These are phyloP conservation scores for Globisporangium paroecandrum DNA, from an alignment of 352 stramenopile species.

Conservation along the genomic window DNA sequence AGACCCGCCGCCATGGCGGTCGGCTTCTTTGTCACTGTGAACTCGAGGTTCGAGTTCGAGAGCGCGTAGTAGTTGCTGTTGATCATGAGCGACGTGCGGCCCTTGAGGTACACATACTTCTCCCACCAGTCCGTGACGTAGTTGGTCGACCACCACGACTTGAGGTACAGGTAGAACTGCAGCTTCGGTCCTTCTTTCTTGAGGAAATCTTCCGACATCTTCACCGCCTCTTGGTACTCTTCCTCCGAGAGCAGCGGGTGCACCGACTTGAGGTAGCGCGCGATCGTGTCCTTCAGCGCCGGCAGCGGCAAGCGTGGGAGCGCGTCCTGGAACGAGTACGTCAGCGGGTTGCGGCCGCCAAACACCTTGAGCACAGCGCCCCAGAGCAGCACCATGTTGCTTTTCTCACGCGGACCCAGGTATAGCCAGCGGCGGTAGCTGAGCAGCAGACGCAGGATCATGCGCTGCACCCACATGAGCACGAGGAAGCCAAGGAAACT, in stretches of 20 bases:
- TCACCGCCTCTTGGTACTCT: slow-evolving; percentile 87
- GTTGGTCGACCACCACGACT: slow-evolving; percentile 88
- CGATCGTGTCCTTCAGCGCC: slow-evolving; percentile 90
- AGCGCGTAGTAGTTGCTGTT: slow-evolving; percentile 93
- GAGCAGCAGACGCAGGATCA: slow-evolving; percentile 78
- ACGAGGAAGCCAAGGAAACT: slow-evolving; percentile 76
- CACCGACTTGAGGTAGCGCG: slow-evolving; percentile 90
- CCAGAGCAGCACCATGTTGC: slow-evolving; percentile 65
- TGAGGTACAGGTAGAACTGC: slow-evolving; percentile 88
- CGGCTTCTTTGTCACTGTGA: slow-evolving; percentile 58
- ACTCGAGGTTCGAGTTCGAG: slow-evolving; percentile 56
- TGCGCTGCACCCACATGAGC: slow-evolving; percentile 83
- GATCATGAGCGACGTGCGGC: slow-evolving; percentile 87
- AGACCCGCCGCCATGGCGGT: slow-evolving; percentile 60
- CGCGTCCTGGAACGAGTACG: slow-evolving; percentile 90
- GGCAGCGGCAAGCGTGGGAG: slow-evolving; percentile 92
- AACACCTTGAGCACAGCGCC: slow-evolving; percentile 79
- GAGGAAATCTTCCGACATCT: slow-evolving; percentile 84
- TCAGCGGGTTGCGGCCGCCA: slow-evolving; percentile 73
- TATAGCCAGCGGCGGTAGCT: slow-evolving; percentile 89
- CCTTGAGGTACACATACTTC: slow-evolving; percentile 88
- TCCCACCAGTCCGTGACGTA: slow-evolving; percentile 91
- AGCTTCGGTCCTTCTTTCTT: slow-evolving; percentile 88
- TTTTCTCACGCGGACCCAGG: slow-evolving; percentile 65
- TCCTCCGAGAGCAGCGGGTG: slow-evolving; percentile 84